Evolutionary conservation across 768 basidiomycete species (phyloP), one percentile per base, ranked within the genome.

Genomic region (Boletus rex-veris): DNA sequence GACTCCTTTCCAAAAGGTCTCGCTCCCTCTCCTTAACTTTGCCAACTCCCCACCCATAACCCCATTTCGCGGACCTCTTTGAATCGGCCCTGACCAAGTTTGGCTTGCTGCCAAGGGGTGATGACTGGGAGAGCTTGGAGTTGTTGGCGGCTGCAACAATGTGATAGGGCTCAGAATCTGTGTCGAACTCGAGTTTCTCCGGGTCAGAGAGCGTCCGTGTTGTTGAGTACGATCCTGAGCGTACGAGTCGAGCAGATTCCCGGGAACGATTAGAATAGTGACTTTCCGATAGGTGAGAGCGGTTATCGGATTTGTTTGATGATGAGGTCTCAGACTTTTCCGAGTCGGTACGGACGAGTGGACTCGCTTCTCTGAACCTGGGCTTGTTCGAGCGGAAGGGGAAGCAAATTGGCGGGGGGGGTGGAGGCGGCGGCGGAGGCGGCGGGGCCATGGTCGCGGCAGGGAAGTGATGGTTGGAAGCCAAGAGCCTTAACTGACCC

Each of bases 11-110:
- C 57, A 70, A 66, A 68, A 65, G 58, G 2, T 72, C 69, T 45
- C 53, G 55, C 55, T 79, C 80, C 48, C 68, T 71, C 58, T 77
- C 75, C 50, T 76, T 77, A 57, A 75, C 77, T 72, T 75, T 83
- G 41, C 85, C 85, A 37, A 81, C 48, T 0, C 85, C 85, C 82
- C 84, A 85, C 37, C 85, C 85, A 67, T 86, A 88, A n/a, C 86
- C 86, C 78, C 80, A 84, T 64, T 74, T 82, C 11, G 72, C 68
- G 4, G 78, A 78, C 57, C 78, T 81, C 68, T 82, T 85, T 19
- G 82, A 80, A 30, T 84, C 83, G 0, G 76, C 76, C 38, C 70
- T 58, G 70, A 81, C 78, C 5, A 84, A 79, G 61, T 77, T 82
- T 2, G 75, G 39, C 41, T 82, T 71, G 47, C 46, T 48, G 15